These are phyloP conservation scores for Xylaria sp. DNA, from an alignment of 2,329 filamentous ascomycete genomes.

Conservation along the genomic window DNA sequence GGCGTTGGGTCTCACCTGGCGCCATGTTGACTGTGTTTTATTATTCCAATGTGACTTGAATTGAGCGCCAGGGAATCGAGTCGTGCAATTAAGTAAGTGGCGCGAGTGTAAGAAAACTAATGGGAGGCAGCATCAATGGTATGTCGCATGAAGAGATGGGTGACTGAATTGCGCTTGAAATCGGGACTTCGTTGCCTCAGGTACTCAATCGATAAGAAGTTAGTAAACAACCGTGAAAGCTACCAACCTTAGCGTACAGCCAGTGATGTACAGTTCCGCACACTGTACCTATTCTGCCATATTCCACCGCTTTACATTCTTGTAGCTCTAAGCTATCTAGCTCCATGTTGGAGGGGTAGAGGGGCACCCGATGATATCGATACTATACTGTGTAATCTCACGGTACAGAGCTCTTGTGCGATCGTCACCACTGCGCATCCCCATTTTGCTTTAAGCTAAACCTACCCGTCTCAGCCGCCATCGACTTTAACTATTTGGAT, in stretches of 20 bases:
- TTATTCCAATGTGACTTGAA: not conserved
- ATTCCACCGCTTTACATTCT: slow-evolving; percentile 12
- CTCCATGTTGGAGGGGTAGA: slow-evolving; percentile 32
- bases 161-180: not conserved
- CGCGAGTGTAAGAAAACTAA: not conserved
- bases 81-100: not conserved
- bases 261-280: not conserved
- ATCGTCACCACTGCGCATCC: slow-evolving; percentile 5
- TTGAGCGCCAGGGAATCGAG: not conserved
- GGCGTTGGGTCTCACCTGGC: slow-evolving; percentile 39
- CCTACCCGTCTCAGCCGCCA: not conserved
- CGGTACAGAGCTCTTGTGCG: not conserved
- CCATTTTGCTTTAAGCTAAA: not conserved
- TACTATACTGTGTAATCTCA: slow-evolving; percentile 14
- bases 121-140: not conserved
- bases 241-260: not conserved
- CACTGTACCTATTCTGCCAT: slow-evolving; percentile 22
- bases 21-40: slow-evolving; percentile 38
- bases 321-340: slow-evolving; percentile 3
- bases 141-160: slow-evolving; percentile 18
- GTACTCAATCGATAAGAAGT: slow-evolving; percentile 34
- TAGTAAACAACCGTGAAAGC: slow-evolving; percentile 26
- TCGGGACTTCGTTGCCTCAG: slow-evolving; percentile 6
- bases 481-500: not conserved
- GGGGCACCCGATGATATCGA: slow-evolving; percentile 24